Evolutionary conservation across 116 monocot genomes (phyloP).

Genomic region (Phalaenopsis hybrid): DNA sequence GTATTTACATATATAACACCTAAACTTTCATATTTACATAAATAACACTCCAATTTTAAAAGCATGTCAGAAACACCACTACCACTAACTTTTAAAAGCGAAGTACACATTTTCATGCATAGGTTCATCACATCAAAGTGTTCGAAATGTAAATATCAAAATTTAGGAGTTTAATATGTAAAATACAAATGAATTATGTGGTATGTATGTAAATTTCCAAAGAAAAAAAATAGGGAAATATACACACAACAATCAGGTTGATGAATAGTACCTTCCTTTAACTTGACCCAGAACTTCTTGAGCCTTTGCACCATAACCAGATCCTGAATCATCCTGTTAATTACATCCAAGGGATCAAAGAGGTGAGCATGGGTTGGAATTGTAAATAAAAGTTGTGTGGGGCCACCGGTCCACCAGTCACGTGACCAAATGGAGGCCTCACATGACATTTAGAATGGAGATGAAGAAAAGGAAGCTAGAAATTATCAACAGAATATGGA

Average conservation of each 20-base stretch:
- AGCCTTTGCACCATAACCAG: constrained; percentile 93
- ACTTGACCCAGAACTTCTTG: constrained; percentile 98
- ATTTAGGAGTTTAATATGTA: no score
- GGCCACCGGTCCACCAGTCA: neutral
- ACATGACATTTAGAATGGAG: neutral
- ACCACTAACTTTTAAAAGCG: no score
- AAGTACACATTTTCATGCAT: no score
- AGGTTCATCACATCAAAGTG: no score
- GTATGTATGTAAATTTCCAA: no score
- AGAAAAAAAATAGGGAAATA: neutral
- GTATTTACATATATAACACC: no score
- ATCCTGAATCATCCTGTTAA: constrained; percentile 66
- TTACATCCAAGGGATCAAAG: neutral
- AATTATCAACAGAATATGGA: neutral
- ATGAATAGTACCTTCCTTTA: constrained; percentile 62
- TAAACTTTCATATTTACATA: no score
- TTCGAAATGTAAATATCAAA: no score
- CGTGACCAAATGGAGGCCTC: neutral
- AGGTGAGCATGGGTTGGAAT: neutral
- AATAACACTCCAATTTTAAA: no score
- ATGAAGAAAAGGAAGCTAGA: constrained; percentile 3
- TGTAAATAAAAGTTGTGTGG: neutral
- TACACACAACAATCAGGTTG: neutral
- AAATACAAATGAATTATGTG: no score
- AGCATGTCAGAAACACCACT: no score